phyloP scores from a whole-genome alignment of 192 early-diverging fungal genomes.

The Coemansia sp. region DNA sequence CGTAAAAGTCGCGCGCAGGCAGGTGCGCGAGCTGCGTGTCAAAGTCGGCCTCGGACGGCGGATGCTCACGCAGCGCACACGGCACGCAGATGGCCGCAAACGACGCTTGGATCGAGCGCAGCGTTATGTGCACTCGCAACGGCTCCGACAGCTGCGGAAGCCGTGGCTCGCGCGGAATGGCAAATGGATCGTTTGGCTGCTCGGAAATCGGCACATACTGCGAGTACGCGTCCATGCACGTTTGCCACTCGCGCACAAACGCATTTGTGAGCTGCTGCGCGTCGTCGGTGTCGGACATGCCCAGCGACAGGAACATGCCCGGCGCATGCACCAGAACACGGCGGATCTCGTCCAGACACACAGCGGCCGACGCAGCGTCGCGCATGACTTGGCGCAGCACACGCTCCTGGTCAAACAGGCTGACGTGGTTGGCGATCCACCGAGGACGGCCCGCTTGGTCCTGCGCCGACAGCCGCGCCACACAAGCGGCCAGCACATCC shows the following conservation, averaged over 20 bases:
- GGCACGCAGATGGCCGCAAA: conserved; percentile 42
- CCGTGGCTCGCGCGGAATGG: conserved; percentile 40
- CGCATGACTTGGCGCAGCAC: conserved; percentile 57
- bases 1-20: conserved; percentile 52
- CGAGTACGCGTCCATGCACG: conserved; percentile 7
- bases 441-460: conserved; percentile 35
- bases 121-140: conserved; percentile 46
- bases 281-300: conserved; percentile 13
- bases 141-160: conserved; percentile 43
- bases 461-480: conserved; percentile 18
- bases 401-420: conserved; percentile 65
- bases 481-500: conserved; percentile 52
- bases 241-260: conserved; percentile 24
- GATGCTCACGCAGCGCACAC: conserved; percentile 29
- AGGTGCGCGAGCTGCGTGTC: conserved; percentile 39
- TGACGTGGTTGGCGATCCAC: conserved; percentile 61
- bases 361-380: neutral
- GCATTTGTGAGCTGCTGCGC: conserved; percentile 16
- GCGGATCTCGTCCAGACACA: neutral
- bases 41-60: conserved; percentile 18
- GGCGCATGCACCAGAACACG: neutral
- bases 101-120: conserved; percentile 52
- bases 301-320: conserved; percentile 20
- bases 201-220: neutral
- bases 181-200: conserved; percentile 20